These are phyloP conservation scores for Prunus dulcis DNA, from an alignment of 306 rosid genomes.

Conservation along the genomic window DNA sequence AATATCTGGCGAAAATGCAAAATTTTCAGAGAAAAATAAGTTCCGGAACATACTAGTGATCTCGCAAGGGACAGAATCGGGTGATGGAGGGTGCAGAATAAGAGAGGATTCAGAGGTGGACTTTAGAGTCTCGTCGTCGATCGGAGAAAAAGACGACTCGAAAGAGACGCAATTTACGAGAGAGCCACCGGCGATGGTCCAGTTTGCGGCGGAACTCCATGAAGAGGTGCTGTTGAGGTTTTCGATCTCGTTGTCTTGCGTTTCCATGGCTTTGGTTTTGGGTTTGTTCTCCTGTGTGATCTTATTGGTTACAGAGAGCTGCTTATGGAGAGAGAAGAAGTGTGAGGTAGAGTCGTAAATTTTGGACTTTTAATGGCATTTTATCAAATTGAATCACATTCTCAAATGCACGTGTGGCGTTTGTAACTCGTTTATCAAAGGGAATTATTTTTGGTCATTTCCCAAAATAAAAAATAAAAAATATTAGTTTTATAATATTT, in stretches of 20 bases:
- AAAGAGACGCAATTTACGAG: slow-evolving; percentile 41
- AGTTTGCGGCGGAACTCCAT: slow-evolving; percentile 45
- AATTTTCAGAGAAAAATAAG: not conserved
- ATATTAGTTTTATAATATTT: no score
- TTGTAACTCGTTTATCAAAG: no score
- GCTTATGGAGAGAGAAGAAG: not conserved
- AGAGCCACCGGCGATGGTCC: slow-evolving; percentile 53
- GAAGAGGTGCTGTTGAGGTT: not conserved
- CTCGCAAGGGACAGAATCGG: slow-evolving; percentile 74
- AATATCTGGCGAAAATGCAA: not conserved
- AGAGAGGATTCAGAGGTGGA: slow-evolving; percentile 40
- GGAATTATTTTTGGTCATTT: no score
- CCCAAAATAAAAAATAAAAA: no score
- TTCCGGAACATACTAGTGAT: slow-evolving; percentile 51
- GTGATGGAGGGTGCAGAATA: slow-evolving; percentile 45
- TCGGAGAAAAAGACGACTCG: slow-evolving; percentile 49
- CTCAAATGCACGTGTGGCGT: not conserved
- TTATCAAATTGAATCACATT: not conserved
- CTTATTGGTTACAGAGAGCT: not conserved
- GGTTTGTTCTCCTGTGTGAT: not conserved
- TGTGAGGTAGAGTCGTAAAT: not conserved
- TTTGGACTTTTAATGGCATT: not conserved
- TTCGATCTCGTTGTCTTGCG: slow-evolving; percentile 9
- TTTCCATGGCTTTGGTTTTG: slow-evolving; percentile 26
- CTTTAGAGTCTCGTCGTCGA: slow-evolving; percentile 26